These are phyloP conservation scores for Penicillium lagena DNA, from an alignment of 495 filamentous ascomycete species.

Conservation along the genomic window DNA sequence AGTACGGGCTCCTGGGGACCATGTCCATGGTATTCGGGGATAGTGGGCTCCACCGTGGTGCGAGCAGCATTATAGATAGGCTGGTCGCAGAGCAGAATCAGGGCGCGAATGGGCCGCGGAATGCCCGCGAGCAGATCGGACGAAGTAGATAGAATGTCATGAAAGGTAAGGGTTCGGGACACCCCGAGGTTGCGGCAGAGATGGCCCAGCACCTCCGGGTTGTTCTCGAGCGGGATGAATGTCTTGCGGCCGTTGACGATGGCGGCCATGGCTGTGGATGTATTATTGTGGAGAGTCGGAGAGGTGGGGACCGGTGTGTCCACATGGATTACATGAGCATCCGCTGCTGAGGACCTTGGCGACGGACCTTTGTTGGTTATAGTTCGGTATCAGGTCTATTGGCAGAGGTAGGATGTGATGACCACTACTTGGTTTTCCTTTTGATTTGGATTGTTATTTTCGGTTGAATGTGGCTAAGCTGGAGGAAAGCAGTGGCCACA, in stretches of 20 bases:
- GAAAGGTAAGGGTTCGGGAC: slow-evolving; percentile 44
- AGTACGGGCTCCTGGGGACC: slow-evolving; percentile 49
- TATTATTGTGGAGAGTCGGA: no score
- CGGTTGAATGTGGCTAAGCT: no score
- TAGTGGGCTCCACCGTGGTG: slow-evolving; percentile 19
- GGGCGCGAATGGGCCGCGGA: slow-evolving; percentile 50
- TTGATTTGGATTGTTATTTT: no score
- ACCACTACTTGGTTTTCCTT: no score
- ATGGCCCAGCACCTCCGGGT: slow-evolving; percentile 50
- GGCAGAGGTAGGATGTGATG: no score
- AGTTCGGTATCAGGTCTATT: no score
- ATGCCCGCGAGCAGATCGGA: slow-evolving; percentile 49
- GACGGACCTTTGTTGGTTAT: no score
- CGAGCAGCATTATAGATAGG: slow-evolving; percentile 37
- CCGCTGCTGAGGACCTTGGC: no score
- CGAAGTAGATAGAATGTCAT: slow-evolving; percentile 52
- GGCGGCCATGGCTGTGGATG: slow-evolving; percentile 18
- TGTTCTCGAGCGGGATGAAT: slow-evolving; percentile 53
- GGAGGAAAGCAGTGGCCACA: no score
- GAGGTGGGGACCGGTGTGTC: background rate
- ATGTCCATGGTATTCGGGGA: slow-evolving; percentile 40
- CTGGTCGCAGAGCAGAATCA: slow-evolving; percentile 49
- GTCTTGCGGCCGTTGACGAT: slow-evolving; percentile 26
- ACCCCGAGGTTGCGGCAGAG: slow-evolving; percentile 51
- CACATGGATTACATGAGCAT: background rate